phyloP scores from a whole-genome alignment of 768 basidiomycete genomes.

The Lactarius evosmus region DNA sequence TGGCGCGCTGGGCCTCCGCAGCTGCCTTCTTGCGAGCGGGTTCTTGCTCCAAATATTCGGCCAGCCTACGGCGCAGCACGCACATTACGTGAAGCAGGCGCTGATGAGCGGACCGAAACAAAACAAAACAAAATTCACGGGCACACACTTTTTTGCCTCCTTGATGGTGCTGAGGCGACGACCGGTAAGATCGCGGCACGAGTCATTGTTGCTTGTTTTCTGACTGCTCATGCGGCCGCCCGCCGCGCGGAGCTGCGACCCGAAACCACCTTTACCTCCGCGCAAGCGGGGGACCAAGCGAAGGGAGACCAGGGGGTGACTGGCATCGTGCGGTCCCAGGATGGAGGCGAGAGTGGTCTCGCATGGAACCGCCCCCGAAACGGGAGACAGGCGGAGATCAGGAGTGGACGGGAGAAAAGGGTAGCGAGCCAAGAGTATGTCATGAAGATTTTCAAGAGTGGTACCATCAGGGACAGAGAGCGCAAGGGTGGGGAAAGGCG shows the following conservation, averaged over 20 bases:
- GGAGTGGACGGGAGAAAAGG: conserved; percentile 44
- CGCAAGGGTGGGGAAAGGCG: conserved; percentile 56
- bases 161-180: conserved; percentile 90
- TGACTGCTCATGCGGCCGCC: conserved; percentile 97
- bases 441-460: conserved; percentile 41
- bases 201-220: conserved; percentile 93
- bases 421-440: conserved; percentile 46
- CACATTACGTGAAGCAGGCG: not conserved
- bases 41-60: conserved; percentile 82
- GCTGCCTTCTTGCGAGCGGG: conserved; percentile 77
- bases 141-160: conserved; percentile 84
- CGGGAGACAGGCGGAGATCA: conserved; percentile 42
- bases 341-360: conserved; percentile 39
- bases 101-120: not conserved
- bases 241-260: conserved; percentile 92
- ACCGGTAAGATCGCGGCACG: conserved; percentile 89
- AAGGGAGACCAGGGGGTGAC: conserved; percentile 51
- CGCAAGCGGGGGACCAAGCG: conserved; percentile 69
- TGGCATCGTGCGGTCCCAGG: conserved; percentile 31
- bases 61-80: conserved; percentile 49
- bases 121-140: not conserved
- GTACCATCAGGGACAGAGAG: conserved; percentile 45
- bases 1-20: conserved; percentile 72
- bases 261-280: conserved; percentile 98
- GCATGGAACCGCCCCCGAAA: conserved; percentile 36